A percentile compares a stretch with the other conserved stretches of the same genome.
phyloP scores from a whole-genome alignment of 495 filamentous ascomycete genomes.

The Jackrogersella minutella region DNA sequence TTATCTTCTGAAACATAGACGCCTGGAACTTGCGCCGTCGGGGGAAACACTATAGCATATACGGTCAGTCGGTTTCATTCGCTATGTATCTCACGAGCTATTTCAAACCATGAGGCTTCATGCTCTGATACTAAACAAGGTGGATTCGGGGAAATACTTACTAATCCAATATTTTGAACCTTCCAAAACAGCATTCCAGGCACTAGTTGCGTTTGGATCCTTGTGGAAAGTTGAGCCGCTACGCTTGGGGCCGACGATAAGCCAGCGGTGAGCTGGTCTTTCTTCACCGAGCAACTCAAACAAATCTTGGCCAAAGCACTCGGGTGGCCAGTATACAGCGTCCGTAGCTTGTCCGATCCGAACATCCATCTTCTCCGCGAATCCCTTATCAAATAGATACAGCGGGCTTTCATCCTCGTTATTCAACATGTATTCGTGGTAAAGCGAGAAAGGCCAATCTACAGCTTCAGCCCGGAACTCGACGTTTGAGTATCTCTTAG shows the following conservation, averaged over 20 bases:
- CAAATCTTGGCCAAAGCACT: conserved; percentile 87
- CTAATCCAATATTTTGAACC: conserved; percentile 98
- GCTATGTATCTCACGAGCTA: not conserved
- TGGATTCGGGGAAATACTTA: no score
- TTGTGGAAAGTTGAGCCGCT: conserved; percentile 98
- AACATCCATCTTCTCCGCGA: conserved; percentile 87
- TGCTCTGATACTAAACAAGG: not conserved
- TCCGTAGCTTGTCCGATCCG: conserved; percentile 62
- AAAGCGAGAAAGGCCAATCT: conserved; percentile 84
- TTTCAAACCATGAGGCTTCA: not conserved
- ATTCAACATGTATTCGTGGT: conserved; percentile 84
- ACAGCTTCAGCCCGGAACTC: conserved; percentile 92
- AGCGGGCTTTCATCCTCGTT: conserved; percentile 87
- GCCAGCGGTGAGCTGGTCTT: conserved; percentile 88
- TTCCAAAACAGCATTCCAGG: conserved; percentile 93
- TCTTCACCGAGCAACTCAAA: conserved; percentile 82
- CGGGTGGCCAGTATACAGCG: conserved; percentile 80
- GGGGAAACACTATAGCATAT: conserved; percentile 64
- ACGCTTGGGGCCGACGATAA: conserved; percentile 88
- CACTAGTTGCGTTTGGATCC: conserved; percentile 72
- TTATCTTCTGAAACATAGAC: conserved; percentile 92
- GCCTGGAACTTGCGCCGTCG: conserved; percentile 70
- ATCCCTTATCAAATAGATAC: conserved; percentile 89
- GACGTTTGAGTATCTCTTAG: conserved; percentile 67
- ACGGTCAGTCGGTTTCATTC: conserved; percentile 3